phyloP scores from a whole-genome alignment of 441 rosid genomes.

The Daphne laureola region DNA sequence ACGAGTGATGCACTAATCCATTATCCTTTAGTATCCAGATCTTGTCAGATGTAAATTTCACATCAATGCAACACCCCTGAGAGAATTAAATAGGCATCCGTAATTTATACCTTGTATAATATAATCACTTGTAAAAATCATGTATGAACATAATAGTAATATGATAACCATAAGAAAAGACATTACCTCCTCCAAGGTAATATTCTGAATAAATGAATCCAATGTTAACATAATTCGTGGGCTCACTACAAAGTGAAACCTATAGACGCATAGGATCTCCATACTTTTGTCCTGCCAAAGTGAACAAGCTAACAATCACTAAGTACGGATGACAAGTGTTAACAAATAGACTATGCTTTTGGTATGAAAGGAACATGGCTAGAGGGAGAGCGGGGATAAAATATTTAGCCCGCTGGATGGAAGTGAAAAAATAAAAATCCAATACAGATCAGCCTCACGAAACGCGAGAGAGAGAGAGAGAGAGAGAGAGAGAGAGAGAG shows the following conservation, averaged over 20 bases:
- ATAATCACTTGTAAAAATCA: too few species aligned
- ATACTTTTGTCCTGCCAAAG: slow-evolving; percentile 43
- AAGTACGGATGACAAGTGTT: slow-evolving; percentile 6
- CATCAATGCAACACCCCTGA: slow-evolving; percentile 78
- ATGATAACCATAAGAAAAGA: neutral
- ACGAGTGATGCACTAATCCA: slow-evolving; percentile 48
- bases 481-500: too few species aligned
- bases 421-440: too few species aligned
- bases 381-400: too few species aligned
- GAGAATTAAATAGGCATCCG: slow-evolving; percentile 18
- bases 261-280: slow-evolving; percentile 49
- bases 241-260: slow-evolving; percentile 39
- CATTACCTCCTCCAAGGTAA: slow-evolving; percentile 60
- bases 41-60: slow-evolving; percentile 59
- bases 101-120: too few species aligned
- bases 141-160: too few species aligned
- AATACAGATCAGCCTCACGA: too few species aligned
- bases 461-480: too few species aligned
- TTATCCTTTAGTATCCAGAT: slow-evolving; percentile 70
- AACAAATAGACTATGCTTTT: slow-evolving; percentile 2
- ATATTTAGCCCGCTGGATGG: too few species aligned
- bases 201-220: slow-evolving; percentile 41
- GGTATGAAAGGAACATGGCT: too few species aligned
- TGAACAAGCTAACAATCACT: slow-evolving; percentile 15
- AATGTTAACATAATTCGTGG: slow-evolving; percentile 42